Base-by-base conservation (phyloP, 192 early-diverging fungal genomes). In the Allomyces arbusculus region DNA sequence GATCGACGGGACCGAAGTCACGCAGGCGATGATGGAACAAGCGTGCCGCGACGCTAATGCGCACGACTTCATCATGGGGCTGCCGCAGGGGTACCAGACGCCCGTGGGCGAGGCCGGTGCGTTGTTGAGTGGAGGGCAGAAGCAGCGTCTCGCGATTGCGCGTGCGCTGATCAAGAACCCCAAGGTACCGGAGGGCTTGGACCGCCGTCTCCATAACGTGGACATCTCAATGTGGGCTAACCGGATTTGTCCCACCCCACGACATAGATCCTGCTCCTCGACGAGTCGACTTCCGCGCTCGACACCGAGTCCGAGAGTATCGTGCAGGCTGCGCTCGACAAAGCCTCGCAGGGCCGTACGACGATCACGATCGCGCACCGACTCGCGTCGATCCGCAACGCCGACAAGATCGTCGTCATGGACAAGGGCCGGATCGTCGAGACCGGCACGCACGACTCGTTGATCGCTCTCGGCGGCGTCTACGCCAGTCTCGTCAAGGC, bases 111-210 rank as follows among this genome's bases (percentile, higher is more conserved):
- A 95, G 74, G 76, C 81, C 62, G 88, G 86, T 5, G 79, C 87
- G 62, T 71, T 84, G 74, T 68, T 97, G 8, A 90, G 88, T 24
- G 94, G 93, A 64, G 94, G 94, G 19, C 94, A 97, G 73, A 94
- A 94, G 74, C 95, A 84, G 71, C 74, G 82, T n/a, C 75, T 83
- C 62, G 78, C 79, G 24, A 82, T 84, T 69, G 80, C 81, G 22
- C 66, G 81, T 10, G 79, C 77, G 23, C 73, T 81, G 64, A 75
- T 80, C 64, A 79, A 79, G 68, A 75, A 83, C 69, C 81, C 81
- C 3, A 66, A 65, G 70, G 70, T 95, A 10, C 70, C 62, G 68
- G 81, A 45, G 61, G 79, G 63, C 50, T 82, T 3, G 1, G n/a
- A 40, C 7, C 8, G 33, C 33, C 33, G 7, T 8, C 4, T 40